Evolutionary conservation across 306 rosid species (phyloP).

Genomic region (Albizia julibrissin): DNA sequence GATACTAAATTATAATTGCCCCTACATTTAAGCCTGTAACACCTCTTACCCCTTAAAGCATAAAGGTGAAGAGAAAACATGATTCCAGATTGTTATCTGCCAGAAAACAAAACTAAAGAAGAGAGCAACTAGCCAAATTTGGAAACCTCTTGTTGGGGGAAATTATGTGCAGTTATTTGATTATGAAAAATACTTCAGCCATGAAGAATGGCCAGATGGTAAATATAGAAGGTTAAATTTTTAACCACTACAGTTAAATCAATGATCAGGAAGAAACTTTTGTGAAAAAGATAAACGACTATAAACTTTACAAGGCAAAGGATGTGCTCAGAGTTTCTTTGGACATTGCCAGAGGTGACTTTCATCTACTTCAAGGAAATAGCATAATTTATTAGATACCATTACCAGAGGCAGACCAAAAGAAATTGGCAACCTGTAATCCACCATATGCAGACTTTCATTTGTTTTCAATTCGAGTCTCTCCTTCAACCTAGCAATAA

Average conservation of each 20-base stretch:
- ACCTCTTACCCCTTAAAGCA: constrained; percentile 21
- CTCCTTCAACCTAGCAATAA: constrained; percentile 68
- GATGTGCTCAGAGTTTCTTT: constrained; percentile 20
- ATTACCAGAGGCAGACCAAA: not conserved
- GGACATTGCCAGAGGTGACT: constrained; percentile 24
- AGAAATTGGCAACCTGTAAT: constrained; percentile 69
- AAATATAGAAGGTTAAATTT: not conserved
- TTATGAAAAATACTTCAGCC: constrained; percentile 8
- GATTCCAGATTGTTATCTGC: constrained; percentile 8
- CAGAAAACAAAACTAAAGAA: not conserved
- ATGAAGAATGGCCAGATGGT: constrained; percentile 1
- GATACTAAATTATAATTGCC: constrained; percentile 9
- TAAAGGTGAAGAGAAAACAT: constrained; percentile 7
- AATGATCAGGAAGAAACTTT: constrained; percentile 7
- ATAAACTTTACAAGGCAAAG: not conserved
- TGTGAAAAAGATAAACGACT: not conserved
- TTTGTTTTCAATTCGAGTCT: constrained; percentile 69
- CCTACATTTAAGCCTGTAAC: not conserved
- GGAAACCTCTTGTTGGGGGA: not conserved
- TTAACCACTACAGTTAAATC: not conserved
- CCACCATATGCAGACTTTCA: constrained; percentile 63
- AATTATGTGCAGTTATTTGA: constrained; percentile 18
- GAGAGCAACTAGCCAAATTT: not conserved
- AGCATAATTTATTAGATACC: not conserved
- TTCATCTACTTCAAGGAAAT: constrained; percentile 17